phyloP scores from a whole-genome alignment of 164 flowering plant species.

The Piper betle region DNA sequence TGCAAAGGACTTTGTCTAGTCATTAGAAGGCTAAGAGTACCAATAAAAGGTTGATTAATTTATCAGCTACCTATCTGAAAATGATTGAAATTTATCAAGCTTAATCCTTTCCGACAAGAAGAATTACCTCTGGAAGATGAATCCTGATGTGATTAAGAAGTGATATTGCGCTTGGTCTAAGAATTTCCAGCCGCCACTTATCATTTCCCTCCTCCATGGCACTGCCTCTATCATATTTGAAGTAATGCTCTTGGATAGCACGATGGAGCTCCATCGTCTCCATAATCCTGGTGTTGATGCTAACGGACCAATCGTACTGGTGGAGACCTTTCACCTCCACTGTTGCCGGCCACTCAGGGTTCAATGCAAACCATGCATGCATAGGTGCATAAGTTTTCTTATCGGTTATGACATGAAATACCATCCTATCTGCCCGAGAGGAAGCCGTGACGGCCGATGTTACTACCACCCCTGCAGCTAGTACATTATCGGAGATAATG shows the following conservation, averaged over 20 bases:
- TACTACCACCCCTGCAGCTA: slow-evolving; percentile 61
- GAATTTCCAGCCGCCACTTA: slow-evolving; percentile 18
- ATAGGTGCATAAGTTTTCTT: slow-evolving; percentile 69
- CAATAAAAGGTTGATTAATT: neutral
- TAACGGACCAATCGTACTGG: slow-evolving; percentile 55
- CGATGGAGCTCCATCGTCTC: slow-evolving; percentile 43
- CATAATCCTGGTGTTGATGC: slow-evolving; percentile 33
- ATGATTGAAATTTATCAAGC: too few species aligned
- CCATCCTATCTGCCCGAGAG: slow-evolving; percentile 37
- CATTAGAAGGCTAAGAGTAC: neutral
- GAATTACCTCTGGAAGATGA: slow-evolving; percentile 54
- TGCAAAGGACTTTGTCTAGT: neutral
- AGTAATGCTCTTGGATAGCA: slow-evolving; percentile 22
- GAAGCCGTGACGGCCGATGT: slow-evolving; percentile 40
- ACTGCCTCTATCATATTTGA: slow-evolving; percentile 10
- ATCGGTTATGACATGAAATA: slow-evolving; percentile 67
- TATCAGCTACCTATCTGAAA: neutral
- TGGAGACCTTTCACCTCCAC: slow-evolving; percentile 78
- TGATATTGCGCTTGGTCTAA: slow-evolving; percentile 39
- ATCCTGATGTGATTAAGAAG: slow-evolving; percentile 50
- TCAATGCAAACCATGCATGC: slow-evolving; percentile 74
- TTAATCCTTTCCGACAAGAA: too few species aligned
- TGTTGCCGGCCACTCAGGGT: slow-evolving; percentile 30
- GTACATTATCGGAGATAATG: slow-evolving; percentile 56
- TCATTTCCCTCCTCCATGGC: slow-evolving; percentile 6